phyloP scores from a whole-genome alignment of 2,329 filamentous ascomycete species.

The Ophiosphaerella herpotricha region DNA sequence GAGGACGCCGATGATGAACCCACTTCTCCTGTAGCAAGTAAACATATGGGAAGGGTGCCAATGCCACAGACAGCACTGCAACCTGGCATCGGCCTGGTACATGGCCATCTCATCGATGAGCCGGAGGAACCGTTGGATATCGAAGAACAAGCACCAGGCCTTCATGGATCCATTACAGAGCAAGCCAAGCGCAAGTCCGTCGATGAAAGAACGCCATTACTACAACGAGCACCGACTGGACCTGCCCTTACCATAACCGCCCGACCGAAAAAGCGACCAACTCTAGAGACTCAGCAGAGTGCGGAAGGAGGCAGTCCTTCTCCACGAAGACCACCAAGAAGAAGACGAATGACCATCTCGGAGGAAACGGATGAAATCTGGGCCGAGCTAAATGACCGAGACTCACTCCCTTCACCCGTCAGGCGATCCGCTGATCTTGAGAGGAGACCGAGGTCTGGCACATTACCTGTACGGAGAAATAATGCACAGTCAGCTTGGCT shows the following conservation, averaged over 20 bases:
- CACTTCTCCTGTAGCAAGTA: slow-evolving; percentile 48
- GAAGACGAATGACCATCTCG: slow-evolving; percentile 57
- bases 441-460: slow-evolving; percentile 40
- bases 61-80: slow-evolving; percentile 70
- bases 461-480: slow-evolving; percentile 33
- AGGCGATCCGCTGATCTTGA: slow-evolving; percentile 38
- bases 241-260: slow-evolving; percentile 29
- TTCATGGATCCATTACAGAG: slow-evolving; percentile 30
- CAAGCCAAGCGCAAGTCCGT: slow-evolving; percentile 32
- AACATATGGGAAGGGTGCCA: slow-evolving; percentile 44
- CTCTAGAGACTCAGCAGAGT: slow-evolving; percentile 19
- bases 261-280: slow-evolving; percentile 31
- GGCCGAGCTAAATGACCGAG: slow-evolving; percentile 78
- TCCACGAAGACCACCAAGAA: slow-evolving; percentile 27
- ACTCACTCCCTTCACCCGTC: slow-evolving; percentile 32
- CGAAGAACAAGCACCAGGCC: slow-evolving; percentile 35
- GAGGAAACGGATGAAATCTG: slow-evolving; percentile 80
- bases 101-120: slow-evolving; percentile 66
- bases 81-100: slow-evolving; percentile 80
- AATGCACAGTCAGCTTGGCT: slow-evolving; percentile 39
- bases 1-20: slow-evolving; percentile 71
- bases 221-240: slow-evolving; percentile 40
- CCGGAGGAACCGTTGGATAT: slow-evolving; percentile 32
- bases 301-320: slow-evolving; percentile 32
- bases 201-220: slow-evolving; percentile 44